phyloP scores from a whole-genome alignment of 768 basidiomycete species.

The Crucibulum laeve region DNA sequence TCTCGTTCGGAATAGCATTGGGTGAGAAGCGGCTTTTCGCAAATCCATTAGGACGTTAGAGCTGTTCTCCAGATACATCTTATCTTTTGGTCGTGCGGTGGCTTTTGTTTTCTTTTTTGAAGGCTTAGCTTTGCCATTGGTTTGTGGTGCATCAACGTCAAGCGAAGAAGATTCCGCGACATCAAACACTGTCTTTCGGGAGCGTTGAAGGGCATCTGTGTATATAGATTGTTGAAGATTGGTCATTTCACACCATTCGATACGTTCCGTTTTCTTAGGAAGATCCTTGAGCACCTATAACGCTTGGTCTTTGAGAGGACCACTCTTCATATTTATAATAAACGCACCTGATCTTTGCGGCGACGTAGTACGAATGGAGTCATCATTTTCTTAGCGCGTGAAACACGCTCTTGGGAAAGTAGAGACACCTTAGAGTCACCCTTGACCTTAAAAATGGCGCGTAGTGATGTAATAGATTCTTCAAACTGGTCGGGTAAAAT shows the following conservation, averaged over 20 bases:
- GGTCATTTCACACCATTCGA: slow-evolving; percentile 96
- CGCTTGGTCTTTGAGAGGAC: no score
- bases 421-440: slow-evolving; percentile 87
- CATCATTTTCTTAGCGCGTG: slow-evolving; percentile 98
- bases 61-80: slow-evolving; percentile 73
- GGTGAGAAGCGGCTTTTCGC: slow-evolving; percentile 93
- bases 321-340: neutral
- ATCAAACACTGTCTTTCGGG: slow-evolving; percentile 75
- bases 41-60: slow-evolving; percentile 97
- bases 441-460: slow-evolving; percentile 95
- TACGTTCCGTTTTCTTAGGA: slow-evolving; percentile 87
- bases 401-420: slow-evolving; percentile 89
- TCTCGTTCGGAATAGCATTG: slow-evolving; percentile 87
- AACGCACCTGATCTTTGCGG: slow-evolving; percentile 82
- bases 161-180: slow-evolving; percentile 19
- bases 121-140: slow-evolving; percentile 21
- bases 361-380: slow-evolving; percentile 97
- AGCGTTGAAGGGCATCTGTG: slow-evolving; percentile 78
- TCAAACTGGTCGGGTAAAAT: slow-evolving; percentile 90
- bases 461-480: slow-evolving; percentile 69
- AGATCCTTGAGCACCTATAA: slow-evolving; percentile 85
- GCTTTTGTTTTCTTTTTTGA: slow-evolving; percentile 41
- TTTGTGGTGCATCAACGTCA: slow-evolving; percentile 17
- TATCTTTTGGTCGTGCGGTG: slow-evolving; percentile 49
- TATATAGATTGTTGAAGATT: slow-evolving; percentile 79